These are phyloP conservation scores for Papiliotrema nemorosa DNA, from an alignment of 1,284 basidiomycete species.

Conservation along the genomic window DNA sequence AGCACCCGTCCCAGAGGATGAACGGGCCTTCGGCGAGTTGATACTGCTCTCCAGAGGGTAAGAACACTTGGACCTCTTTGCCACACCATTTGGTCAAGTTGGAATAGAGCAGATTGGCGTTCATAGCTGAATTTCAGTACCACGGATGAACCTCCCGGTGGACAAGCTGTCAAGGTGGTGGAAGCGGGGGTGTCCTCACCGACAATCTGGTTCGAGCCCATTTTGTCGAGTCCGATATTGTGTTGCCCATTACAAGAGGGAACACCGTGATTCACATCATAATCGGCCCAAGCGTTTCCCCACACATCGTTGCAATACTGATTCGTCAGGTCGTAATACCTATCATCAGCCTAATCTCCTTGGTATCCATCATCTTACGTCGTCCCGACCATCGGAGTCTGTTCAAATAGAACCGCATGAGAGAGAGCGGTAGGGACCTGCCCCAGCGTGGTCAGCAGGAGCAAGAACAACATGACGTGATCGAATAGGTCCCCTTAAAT, in stretches of 20 bases:
- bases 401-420: background rate
- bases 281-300: background rate
- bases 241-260: background rate
- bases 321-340: conserved; percentile 2
- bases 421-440: no score
- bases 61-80: conserved; percentile 18
- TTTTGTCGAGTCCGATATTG: conserved; percentile 3
- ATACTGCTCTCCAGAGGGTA: conserved; percentile 12
- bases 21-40: conserved; percentile 22
- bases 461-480: no score
- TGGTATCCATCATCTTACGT: background rate
- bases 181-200: conserved; percentile 9
- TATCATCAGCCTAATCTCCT: background rate
- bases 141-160: background rate
- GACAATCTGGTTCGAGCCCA: conserved; percentile 19
- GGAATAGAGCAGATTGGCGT: conserved; percentile 10
- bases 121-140: conserved; percentile 11
- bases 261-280: background rate
- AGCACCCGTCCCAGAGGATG: conserved; percentile 33
- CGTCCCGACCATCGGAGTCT: background rate
- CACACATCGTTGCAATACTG: background rate
- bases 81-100: conserved; percentile 21
- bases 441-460: no score
- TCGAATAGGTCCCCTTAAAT: no score
- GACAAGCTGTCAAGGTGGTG: background rate